These are phyloP conservation scores for Fusarium temperatum DNA, from an alignment of 2,329 filamentous ascomycete species.

Conservation along the genomic window DNA sequence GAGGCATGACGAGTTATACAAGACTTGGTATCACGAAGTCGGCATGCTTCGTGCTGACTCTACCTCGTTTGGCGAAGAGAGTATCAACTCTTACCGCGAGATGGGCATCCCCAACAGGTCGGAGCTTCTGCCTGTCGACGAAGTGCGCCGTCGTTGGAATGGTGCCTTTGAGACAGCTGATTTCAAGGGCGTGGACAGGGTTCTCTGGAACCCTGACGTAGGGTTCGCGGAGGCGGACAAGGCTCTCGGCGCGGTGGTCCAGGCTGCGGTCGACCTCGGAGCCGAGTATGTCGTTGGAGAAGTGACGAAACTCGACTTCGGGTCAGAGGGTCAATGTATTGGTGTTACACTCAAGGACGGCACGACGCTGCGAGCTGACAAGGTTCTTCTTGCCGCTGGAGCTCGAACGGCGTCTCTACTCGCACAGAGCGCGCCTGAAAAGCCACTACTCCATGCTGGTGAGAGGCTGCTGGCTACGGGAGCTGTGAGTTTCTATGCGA, in stretches of 20 bases:
- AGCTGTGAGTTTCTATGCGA: conserved; percentile 54
- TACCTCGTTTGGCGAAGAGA: conserved; percentile 54
- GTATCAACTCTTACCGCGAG: conserved; percentile 51
- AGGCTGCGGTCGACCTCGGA: conserved; percentile 60
- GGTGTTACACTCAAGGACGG: conserved; percentile 62
- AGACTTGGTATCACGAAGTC: conserved; percentile 63
- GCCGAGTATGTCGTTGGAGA: conserved; percentile 65
- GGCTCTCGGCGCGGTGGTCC: conserved; percentile 63
- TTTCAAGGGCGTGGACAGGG: conserved; percentile 63
- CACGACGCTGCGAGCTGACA: conserved; percentile 57
- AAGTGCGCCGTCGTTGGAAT: conserved; percentile 64
- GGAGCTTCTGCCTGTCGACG: conserved; percentile 55
- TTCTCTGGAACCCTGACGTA: conserved; percentile 66
- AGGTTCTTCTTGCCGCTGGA: conserved; percentile 64
- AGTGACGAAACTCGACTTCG: conserved; percentile 57
- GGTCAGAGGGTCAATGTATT: conserved; percentile 54
- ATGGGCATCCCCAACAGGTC: conserved; percentile 53
- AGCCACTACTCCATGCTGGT: conserved; percentile 61
- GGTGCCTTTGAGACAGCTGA: conserved; percentile 66
- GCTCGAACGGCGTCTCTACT: conserved; percentile 65
- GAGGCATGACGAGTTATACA: conserved; percentile 59
- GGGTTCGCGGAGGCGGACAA: conserved; percentile 69
- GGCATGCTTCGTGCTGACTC: conserved; percentile 60
- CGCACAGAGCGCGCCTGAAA: conserved; percentile 59
- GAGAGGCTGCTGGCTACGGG: conserved; percentile 66